phyloP scores from a whole-genome alignment of 768 basidiomycete genomes.

The Pleurotus pulmonarius region DNA sequence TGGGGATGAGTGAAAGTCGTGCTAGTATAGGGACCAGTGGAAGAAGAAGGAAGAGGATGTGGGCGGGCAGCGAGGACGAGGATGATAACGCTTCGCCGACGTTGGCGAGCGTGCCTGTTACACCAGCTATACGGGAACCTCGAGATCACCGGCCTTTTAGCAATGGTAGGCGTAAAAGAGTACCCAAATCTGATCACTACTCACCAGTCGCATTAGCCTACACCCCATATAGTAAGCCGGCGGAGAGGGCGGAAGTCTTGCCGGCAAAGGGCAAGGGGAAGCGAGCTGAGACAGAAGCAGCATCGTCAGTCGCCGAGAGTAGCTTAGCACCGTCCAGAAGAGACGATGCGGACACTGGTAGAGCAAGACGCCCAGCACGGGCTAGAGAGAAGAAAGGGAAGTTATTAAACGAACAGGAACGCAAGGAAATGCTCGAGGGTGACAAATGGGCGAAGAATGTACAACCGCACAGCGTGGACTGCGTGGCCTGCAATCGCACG shows the following conservation, averaged over 20 bases:
- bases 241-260: not conserved
- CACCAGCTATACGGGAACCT: too few relatives aligned
- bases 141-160: too few relatives aligned
- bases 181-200: not conserved
- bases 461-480: constrained; percentile 15
- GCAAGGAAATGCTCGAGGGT: constrained; percentile 12
- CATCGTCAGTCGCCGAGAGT: not conserved
- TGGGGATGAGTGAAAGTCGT: not conserved
- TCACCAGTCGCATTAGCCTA: not conserved
- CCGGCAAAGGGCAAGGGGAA: not conserved
- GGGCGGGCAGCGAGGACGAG: constrained; percentile 4
- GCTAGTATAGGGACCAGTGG: not conserved
- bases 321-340: not conserved
- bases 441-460: constrained; percentile 18
- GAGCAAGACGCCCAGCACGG: not conserved
- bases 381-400: constrained; percentile 9
- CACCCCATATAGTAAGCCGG: not conserved
- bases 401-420: constrained; percentile 10
- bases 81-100: not conserved
- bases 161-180: not conserved
- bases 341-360: not conserved
- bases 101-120: too few relatives aligned
- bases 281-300: not conserved
- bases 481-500: constrained; percentile 13
- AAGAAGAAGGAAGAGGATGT: not conserved